Base-by-base conservation (phyloP, 2,329 filamentous ascomycete species). In the Didymella glomerata region DNA sequence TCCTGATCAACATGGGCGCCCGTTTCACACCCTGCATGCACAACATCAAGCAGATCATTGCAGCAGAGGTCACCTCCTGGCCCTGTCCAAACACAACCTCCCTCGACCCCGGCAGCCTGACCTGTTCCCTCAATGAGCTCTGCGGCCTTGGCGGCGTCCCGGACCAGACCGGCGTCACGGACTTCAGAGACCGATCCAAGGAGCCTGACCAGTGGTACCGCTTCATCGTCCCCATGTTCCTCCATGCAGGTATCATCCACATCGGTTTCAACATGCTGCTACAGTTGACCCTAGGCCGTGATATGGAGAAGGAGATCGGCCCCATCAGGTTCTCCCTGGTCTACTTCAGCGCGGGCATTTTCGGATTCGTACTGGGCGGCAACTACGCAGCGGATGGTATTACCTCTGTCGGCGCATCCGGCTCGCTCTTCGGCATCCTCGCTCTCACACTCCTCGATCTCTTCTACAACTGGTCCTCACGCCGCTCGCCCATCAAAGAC, bases 1-100 rank as follows among this genome's bases (percentile, higher is more conserved):
- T 98, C 24, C 86, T 96, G 69, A 97, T 98, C 81, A 96, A 96
- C 77, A 97, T 99, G 92, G 95, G 95, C 58, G 92, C 93, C 40
- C 89, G 95, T 62, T 99, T 91, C 74, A 87, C 90, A 3, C 92
- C 93, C 7, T 99, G 95, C 78, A 99, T 99, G 95, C 93, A 94
- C 81, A 92, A 91, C 68, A 85, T 91, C 64, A 76, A 85, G 42
- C 84, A 83, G 46, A 82, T 93, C 34, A 88, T 89, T 70, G 82
- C 86, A 57, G 72, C 4, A 68, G 72, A 58, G 1, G 67, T 72
- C 3, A 83, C 89, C 52, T 75, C 72, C 27, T 97, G 92, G 85
- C 88, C 89, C 3, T 98, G 95, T 76, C 94, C 95, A 1, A 92
- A 92, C 70, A 77, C 77, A 25, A 82, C 80, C 4, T 85, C 89